Percentiles rank a stretch among this genome's conserved stretches.
These are phyloP conservation scores for Quercus agrifolia DNA, from an alignment of 306 rosid genomes.

Conservation along the genomic window DNA sequence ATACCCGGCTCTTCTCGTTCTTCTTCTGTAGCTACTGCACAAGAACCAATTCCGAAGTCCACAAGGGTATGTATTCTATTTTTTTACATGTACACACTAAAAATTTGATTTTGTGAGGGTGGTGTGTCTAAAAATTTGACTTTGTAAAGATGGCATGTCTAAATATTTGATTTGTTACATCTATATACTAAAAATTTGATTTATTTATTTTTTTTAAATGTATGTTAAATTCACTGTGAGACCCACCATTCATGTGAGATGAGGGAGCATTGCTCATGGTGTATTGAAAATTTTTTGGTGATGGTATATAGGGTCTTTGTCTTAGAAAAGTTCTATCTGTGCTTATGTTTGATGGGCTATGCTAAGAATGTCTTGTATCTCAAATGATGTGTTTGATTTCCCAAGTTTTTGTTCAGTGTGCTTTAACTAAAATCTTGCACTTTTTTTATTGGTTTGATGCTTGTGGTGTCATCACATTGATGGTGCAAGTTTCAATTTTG, in stretches of 20 bases:
- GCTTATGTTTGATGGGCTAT: background rate
- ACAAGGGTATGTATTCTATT: constrained; percentile 31
- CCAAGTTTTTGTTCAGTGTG: background rate
- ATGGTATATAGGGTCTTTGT: too few species aligned
- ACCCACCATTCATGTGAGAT: too few species aligned
- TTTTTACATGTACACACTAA: background rate
- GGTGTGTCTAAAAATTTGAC: too few species aligned
- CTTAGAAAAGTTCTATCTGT: too few species aligned
- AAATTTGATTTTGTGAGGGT: background rate
- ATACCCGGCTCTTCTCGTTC: constrained; percentile 64
- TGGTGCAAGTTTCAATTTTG: background rate
- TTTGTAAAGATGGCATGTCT: background rate
- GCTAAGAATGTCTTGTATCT: background rate
- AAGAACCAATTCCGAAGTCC: constrained; percentile 16
- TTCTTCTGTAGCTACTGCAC: constrained; percentile 20
- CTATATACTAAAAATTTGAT: too few species aligned
- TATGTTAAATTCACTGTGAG: too few species aligned
- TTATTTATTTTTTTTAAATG: too few species aligned
- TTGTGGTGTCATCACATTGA: background rate
- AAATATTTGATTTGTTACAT: too few species aligned
- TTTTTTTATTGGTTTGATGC: background rate
- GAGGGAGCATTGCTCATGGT: too few species aligned
- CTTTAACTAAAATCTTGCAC: background rate
- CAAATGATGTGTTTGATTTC: background rate
- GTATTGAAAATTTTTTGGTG: too few species aligned